Evolutionary conservation across 768 basidiomycete species (phyloP).

Genomic region (Panaeolus cyanescens): DNA sequence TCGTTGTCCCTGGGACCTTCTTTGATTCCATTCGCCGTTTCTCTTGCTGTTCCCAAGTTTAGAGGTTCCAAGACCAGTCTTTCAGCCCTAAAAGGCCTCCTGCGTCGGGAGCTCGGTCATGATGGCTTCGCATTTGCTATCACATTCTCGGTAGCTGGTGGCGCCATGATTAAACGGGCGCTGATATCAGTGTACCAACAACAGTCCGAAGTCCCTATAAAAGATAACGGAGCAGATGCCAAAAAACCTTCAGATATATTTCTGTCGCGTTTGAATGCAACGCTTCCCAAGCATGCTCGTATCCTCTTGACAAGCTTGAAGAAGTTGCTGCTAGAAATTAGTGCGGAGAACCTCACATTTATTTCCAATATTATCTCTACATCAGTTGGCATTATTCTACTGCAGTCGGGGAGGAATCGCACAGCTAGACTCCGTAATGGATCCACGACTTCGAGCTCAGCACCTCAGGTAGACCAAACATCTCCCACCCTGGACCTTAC

Average conservation of each 20-base stretch:
- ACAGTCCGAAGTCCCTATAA: not conserved
- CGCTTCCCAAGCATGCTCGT: not conserved
- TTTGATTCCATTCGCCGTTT: slow-evolving; percentile 51
- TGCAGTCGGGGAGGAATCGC: slow-evolving; percentile 51
- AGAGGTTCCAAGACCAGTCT: slow-evolving; percentile 22
- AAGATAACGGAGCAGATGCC: not conserved
- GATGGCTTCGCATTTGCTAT: slow-evolving; percentile 74
- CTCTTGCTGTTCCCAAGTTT: slow-evolving; percentile 21
- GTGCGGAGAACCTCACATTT: slow-evolving; percentile 51
- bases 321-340: slow-evolving; percentile 8
- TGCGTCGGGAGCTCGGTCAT: slow-evolving; percentile 57
- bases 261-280: not conserved
- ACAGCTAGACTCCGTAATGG: slow-evolving; percentile 18
- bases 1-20: slow-evolving; percentile 70
- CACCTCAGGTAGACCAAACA: slow-evolving; percentile 14
- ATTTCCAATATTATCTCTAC: slow-evolving; percentile 60
- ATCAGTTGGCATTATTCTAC: slow-evolving; percentile 52
- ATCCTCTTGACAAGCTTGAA: not conserved
- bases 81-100: slow-evolving; percentile 34
- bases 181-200: not conserved
- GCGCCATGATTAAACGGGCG: slow-evolving; percentile 45
- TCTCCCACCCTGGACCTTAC: slow-evolving; percentile 72
- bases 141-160: slow-evolving; percentile 65
- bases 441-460: not conserved
- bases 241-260: not conserved